phyloP scores from a whole-genome alignment of 129 eudicot genomes.

The Smallanthus sonchifolius region DNA sequence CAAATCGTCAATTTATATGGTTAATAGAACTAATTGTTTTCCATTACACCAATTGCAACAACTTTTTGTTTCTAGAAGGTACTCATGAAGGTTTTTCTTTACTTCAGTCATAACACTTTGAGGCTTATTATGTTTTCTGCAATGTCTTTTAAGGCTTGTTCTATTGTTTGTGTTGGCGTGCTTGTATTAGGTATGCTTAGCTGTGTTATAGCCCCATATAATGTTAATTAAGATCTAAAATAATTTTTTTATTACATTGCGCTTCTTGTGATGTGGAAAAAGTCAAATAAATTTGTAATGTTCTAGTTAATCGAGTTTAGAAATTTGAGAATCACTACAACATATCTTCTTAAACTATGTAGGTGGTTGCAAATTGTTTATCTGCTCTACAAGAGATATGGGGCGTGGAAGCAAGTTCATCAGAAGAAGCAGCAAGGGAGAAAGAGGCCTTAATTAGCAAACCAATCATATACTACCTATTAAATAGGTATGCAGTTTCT shows the following conservation, averaged over 20 bases:
- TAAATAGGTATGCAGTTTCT: conserved; percentile 53
- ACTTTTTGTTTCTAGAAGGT: neutral
- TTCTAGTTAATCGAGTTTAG: neutral
- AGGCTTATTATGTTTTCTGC: neutral
- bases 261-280: neutral
- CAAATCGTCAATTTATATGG: neutral
- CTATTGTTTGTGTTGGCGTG: neutral
- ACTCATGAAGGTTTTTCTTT: neutral
- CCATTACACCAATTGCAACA: neutral
- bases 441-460: conserved; percentile 81
- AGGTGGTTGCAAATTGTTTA: conserved; percentile 95
- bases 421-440: conserved; percentile 87
- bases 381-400: conserved; percentile 90
- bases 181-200: neutral
- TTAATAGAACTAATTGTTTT: neutral
- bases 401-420: conserved; percentile 79
- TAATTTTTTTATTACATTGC: neutral
- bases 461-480: conserved; percentile 70
- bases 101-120: neutral
- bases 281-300: neutral
- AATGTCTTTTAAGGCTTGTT: neutral
- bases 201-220: neutral
- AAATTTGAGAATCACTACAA: neutral
- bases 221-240: neutral
- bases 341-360: conserved; percentile 5